Base-by-base conservation (phyloP, 2,329 filamentous ascomycete species). In the Shiraia sp. region DNA sequence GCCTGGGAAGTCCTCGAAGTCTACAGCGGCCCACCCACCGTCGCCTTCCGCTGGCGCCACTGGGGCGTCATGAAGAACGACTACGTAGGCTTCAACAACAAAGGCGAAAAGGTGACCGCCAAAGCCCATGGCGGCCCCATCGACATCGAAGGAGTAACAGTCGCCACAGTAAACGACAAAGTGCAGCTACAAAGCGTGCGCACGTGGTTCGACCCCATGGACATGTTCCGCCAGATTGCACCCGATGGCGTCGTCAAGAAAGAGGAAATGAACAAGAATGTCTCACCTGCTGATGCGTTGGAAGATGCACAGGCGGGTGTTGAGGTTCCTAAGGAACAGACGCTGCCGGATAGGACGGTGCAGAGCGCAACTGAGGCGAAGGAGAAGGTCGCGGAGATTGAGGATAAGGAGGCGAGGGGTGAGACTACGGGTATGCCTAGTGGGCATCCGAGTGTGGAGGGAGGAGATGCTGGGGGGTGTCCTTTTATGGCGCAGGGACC, bases 1-100 rank as follows among this genome's bases (percentile, higher is more conserved):
- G 83, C 83, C 0, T 87, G 83, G 82, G 84, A 87, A 67, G 82
- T 87, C 1, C 61, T 85, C 12, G 83, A 86, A 62, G 82, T 87
- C 2, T 86, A 85, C 59, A 80, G 78, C 46, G 83, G 81, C 0
- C 82, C 82, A 16, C 83, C 83, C 2, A 72, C 72, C 10, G 82
- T 86, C 14, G 25, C 73, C 2, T 85, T 86, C 63, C 75, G 79
- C 53, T 87, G 83, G 83, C 72, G 83, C 4, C 84, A 87, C 62
- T 87, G 83, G 83, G 83, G 83, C 0, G 65, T 71, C 4, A 86
- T 87, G 79, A 80, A 79, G 70, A 79, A 78, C 47, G 83, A 86
- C 57, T 87, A 87, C 61, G 77, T 81, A 1, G 82, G 81, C 2
- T 74, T 79, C 40, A 84, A 86, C 49, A 74, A 81, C 58, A 77